Evolutionary conservation across 768 basidiomycete genomes (phyloP).

Genomic region (Leucosporidium creatinivorum): DNA sequence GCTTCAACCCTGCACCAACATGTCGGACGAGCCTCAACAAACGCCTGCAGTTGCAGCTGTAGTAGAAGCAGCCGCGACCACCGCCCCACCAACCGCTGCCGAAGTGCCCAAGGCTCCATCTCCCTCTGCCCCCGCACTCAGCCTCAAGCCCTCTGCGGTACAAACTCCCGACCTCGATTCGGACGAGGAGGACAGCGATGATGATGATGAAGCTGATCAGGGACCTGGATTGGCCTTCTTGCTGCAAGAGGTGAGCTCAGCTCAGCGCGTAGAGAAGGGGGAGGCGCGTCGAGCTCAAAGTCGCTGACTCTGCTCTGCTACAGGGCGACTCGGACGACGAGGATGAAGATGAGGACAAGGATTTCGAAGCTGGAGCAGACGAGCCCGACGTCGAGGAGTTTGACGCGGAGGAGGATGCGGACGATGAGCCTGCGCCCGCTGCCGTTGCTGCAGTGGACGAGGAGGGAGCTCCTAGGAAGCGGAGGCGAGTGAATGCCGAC

Average conservation of each 20-base stretch:
- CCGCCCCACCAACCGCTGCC: too few species aligned
- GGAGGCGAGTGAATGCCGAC: constrained; percentile 11
- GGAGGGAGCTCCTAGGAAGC: constrained; percentile 18
- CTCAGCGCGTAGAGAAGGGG: not conserved
- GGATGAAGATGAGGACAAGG: not conserved
- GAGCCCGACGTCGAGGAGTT: constrained; percentile 18
- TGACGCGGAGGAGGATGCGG: constrained; percentile 24
- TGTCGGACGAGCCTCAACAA: too few species aligned
- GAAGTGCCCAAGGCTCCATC: not conserved
- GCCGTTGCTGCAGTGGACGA: constrained; percentile 18
- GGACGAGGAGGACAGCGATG: constrained; percentile 10
- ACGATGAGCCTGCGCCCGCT: constrained; percentile 11
- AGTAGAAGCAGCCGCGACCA: too few species aligned
- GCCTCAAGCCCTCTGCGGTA: not conserved
- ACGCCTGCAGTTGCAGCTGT: too few species aligned
- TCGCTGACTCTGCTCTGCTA: not conserved
- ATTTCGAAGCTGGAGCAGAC: constrained; percentile 2
- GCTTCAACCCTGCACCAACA: too few species aligned
- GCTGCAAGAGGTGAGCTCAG: constrained; percentile 16
- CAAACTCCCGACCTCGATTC: not conserved
- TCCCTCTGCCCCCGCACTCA: not conserved
- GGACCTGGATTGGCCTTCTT: constrained; percentile 27
- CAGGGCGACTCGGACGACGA: not conserved
- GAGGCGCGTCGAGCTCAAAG: too few species aligned
- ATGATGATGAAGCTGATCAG: constrained; percentile 24